Base-by-base conservation (phyloP, 2,329 filamentous ascomycete genomes). In the Penicillium sp. region DNA sequence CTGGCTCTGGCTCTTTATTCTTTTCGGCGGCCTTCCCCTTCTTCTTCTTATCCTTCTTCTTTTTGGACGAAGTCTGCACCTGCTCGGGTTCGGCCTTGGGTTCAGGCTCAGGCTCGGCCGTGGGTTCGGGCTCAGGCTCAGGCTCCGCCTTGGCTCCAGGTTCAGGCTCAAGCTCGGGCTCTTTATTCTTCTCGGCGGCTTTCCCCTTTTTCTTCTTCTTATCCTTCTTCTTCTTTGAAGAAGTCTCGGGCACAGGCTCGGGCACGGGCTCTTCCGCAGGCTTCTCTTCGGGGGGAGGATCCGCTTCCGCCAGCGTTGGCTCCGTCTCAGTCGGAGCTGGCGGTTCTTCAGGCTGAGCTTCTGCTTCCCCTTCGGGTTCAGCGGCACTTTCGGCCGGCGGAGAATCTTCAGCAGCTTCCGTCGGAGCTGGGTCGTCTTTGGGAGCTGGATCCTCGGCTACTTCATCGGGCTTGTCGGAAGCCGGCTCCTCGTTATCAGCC, bases 41-140 rank as follows among this genome's bases (percentile, higher is more conserved):
- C 35, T 31, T 33, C 13, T 52, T 52, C 8, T 28, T 28, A 9
- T 28, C 27, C 23, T 54, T 51, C 18, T 53, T 51, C 25, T 64
- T 66, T 28, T 45, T 46, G 28, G 47, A 47, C 1, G 20, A 35
- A 12, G 33, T 10, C 9, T 37, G 15, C 10, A 20, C 33, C 33
- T 15, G 15, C 12, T 20, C 33, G 3, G 33, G 15, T 12, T 37
- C 33, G 4, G 18, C 2, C 9, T 18, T 3, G 18, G 33, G 15
- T 3, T 37, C 27, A 28, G 28, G 10, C 10, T 29, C 3, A 1
- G 28, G 28, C 4, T 9, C 28, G 3, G 20, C 20, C 20, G 3
- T 3, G 20, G 20, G 20, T 23, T 23, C 20, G 4, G 20, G 20
- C 4, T 23, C 20, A 3, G 20, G 20, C 20, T 23, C 20, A 23